These are phyloP conservation scores for Funneliformis geosporum DNA, from an alignment of 192 early-diverging fungal species.

Conservation along the genomic window DNA sequence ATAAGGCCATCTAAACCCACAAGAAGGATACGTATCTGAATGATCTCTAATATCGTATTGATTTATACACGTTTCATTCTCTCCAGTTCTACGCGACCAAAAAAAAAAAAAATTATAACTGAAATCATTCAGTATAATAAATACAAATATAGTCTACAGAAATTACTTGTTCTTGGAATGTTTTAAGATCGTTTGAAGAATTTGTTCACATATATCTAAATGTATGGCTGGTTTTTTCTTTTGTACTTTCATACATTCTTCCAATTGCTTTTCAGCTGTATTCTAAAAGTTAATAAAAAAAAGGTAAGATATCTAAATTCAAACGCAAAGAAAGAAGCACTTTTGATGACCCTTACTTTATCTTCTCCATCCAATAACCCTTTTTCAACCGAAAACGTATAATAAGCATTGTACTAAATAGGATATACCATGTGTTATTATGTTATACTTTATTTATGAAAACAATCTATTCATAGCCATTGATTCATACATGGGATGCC, in stretches of 20 bases:
- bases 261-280: constrained; percentile 28
- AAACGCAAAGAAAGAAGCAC: neutral
- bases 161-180: neutral
- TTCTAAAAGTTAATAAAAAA: neutral
- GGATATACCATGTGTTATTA: neutral
- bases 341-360: constrained; percentile 32
- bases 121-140: neutral
- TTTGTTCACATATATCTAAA: constrained; percentile 42
- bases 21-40: constrained; percentile 45
- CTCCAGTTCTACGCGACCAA: neutral
- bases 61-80: constrained; percentile 49
- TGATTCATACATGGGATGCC: constrained; percentile 48
- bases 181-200: constrained; percentile 33
- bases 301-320: neutral
- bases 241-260: constrained; percentile 38
- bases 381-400: constrained; percentile 39
- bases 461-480: neutral
- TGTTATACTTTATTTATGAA: neutral
- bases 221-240: constrained; percentile 36
- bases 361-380: constrained; percentile 33
- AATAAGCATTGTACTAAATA: constrained; percentile 50
- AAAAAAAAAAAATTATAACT: neutral
- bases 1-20: constrained; percentile 58
- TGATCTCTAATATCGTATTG: constrained; percentile 57
- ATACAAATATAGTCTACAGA: neutral